Conservation (phyloP, 768 basidiomycete species). For the Russula abietina region DNA sequence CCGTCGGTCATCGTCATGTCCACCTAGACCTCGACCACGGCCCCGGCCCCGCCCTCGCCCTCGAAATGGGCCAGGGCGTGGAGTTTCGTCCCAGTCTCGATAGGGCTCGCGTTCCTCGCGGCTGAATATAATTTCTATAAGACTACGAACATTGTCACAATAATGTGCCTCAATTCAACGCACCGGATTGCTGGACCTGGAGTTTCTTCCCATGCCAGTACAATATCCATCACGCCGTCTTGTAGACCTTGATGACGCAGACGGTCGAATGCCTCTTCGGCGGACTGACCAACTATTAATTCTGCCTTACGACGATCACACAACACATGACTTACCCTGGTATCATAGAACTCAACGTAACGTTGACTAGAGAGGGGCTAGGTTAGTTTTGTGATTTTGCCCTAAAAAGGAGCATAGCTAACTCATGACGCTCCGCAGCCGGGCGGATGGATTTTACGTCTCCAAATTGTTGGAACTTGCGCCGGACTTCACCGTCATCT, state of each 20-base stretch:
- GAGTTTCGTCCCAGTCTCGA: constrained; percentile 28
- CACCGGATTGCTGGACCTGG: constrained; percentile 38
- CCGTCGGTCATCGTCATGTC: constrained; percentile 23
- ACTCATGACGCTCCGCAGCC: constrained; percentile 55
- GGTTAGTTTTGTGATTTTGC: constrained; percentile 1
- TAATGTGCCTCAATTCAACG: background rate
- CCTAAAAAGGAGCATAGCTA: background rate
- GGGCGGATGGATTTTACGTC: constrained; percentile 79
- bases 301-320: background rate
- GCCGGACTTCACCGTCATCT: constrained; percentile 79
- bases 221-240: constrained; percentile 85
- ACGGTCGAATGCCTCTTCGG: constrained; percentile 72
- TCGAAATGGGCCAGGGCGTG: constrained; percentile 28
- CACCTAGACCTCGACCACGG: constrained; percentile 24
- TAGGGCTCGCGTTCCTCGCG: constrained; percentile 33
- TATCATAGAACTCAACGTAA: constrained; percentile 93
- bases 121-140: constrained; percentile 25
- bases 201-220: constrained; percentile 74
- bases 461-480: constrained; percentile 84
- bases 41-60: constrained; percentile 31
- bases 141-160: constrained; percentile 8
- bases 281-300: constrained; percentile 44
- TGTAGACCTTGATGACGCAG: constrained; percentile 71
- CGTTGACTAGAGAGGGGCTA: constrained; percentile 56
- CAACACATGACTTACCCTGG: constrained; percentile 47